phyloP scores from a whole-genome alignment of 352 stramenopile genomes.

The Globisporangium paroecandrum region DNA sequence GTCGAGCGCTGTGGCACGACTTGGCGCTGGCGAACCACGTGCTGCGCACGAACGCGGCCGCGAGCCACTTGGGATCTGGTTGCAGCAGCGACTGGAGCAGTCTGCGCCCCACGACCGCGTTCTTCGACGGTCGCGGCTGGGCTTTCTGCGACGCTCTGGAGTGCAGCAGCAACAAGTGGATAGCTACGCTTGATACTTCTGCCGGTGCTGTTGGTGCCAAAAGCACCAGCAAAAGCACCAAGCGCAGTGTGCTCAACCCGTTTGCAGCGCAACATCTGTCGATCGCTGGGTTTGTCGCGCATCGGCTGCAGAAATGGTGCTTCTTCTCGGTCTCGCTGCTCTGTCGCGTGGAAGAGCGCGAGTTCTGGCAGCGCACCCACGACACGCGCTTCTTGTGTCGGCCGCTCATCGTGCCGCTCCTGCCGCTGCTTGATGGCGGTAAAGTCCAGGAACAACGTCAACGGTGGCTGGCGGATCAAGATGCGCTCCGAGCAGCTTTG shows the following conservation, averaged over 20 bases:
- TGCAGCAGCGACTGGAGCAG: slow-evolving; percentile 14
- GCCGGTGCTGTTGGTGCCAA: neutral
- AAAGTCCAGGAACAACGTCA: neutral
- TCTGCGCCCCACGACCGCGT: neutral
- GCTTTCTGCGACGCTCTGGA: slow-evolving; percentile 1
- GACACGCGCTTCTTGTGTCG: slow-evolving; percentile 17
- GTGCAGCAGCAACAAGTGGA: neutral
- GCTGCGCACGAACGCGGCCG: neutral
- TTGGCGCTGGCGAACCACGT: slow-evolving; percentile 1
- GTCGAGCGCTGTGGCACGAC: slow-evolving; percentile 7
- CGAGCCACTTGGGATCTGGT: neutral
- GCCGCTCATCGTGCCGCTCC: slow-evolving; percentile 5
- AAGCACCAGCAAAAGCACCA: neutral
- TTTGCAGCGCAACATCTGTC: slow-evolving; percentile 11
- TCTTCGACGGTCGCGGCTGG: slow-evolving; percentile 2
- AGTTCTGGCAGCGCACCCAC: slow-evolving; percentile 9
- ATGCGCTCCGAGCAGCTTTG: neutral
- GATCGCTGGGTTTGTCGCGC: slow-evolving; percentile 3
- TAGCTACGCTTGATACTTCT: neutral
- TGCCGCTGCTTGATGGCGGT: neutral
- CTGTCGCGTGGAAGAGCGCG: slow-evolving; percentile 8
- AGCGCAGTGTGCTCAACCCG: neutral
- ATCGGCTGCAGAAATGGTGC: slow-evolving; percentile 8
- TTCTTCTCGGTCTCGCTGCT: slow-evolving; percentile 16
- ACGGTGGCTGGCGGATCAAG: slow-evolving; percentile 7